These are phyloP conservation scores for Trichomonascaceae sp. DNA, from an alignment of 1,139 yeast species.

Conservation along the genomic window DNA sequence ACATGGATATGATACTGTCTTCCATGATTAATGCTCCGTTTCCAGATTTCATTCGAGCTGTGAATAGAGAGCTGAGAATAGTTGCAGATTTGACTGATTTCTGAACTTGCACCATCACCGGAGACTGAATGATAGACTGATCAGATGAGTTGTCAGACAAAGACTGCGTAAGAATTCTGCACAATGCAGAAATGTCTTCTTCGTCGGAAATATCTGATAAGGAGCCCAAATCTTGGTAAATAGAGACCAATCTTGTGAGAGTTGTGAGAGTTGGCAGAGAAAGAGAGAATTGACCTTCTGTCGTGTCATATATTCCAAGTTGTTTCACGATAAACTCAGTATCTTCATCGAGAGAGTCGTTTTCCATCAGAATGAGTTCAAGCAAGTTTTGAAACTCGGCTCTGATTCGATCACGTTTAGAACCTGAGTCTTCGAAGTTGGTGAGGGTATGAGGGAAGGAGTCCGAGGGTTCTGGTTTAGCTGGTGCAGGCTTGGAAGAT, in stretches of 20 bases:
- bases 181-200: neutral
- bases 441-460: neutral
- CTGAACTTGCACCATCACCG: neutral
- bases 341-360: neutral
- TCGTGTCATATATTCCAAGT: neutral
- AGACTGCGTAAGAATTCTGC: neutral
- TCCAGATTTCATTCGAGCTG: neutral
- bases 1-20: neutral
- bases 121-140: neutral
- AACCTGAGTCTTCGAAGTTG: neutral
- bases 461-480: neutral
- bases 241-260: neutral
- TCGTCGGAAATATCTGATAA: neutral
- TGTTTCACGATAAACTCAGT: neutral
- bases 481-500: neutral
- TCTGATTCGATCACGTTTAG: constrained; percentile 1
- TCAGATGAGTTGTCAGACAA: neutral
- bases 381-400: neutral
- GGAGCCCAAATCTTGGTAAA: neutral
- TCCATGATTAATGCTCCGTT: neutral
- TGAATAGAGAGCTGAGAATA: neutral
- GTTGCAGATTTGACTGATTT: neutral
- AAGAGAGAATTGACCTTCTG: neutral
- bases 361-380: neutral
- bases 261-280: neutral